A percentile compares a stretch with the other conserved stretches of the same genome.
Conservation (phyloP, 78 protist species). For the Dictyostelium purpureum region DNA sequence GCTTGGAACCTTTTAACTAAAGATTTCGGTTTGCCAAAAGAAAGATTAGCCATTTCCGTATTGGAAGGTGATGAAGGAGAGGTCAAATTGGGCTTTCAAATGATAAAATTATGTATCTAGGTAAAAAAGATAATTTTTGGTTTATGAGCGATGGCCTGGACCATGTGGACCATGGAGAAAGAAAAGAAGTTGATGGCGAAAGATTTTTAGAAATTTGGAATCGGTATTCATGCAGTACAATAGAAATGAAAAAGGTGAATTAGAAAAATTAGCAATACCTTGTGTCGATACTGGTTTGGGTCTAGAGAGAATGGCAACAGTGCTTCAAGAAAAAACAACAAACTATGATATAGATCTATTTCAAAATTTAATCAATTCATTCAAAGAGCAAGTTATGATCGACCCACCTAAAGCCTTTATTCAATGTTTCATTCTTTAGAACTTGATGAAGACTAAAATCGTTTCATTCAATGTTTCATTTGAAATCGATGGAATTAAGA, state of each 20-base stretch:
- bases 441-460: too few relatives aligned
- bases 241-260: background rate
- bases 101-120: constrained; percentile 49
- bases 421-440: too few relatives aligned
- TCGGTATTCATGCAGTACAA: constrained; percentile 84
- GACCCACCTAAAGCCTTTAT: too few relatives aligned
- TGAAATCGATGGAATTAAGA: too few relatives aligned
- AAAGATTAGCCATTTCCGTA: constrained; percentile 59
- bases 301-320: constrained; percentile 85
- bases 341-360: constrained; percentile 82
- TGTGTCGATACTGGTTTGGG: constrained; percentile 94
- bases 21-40: constrained; percentile 46
- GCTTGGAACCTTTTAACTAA: constrained; percentile 86
- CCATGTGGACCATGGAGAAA: constrained; percentile 85
- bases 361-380: constrained; percentile 64
- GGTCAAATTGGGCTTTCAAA: constrained; percentile 32
- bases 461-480: too few relatives aligned
- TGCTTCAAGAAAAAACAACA: constrained; percentile 59
- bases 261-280: constrained; percentile 30
- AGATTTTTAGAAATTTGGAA: constrained; percentile 90
- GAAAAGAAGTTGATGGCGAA: constrained; percentile 56
- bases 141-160: constrained; percentile 84
- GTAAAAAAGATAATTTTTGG: constrained; percentile 87
- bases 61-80: constrained; percentile 82
- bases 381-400: constrained; percentile 47